Evolutionary conservation across 768 basidiomycete species (phyloP).

Genomic region (Auriculariales sp.): DNA sequence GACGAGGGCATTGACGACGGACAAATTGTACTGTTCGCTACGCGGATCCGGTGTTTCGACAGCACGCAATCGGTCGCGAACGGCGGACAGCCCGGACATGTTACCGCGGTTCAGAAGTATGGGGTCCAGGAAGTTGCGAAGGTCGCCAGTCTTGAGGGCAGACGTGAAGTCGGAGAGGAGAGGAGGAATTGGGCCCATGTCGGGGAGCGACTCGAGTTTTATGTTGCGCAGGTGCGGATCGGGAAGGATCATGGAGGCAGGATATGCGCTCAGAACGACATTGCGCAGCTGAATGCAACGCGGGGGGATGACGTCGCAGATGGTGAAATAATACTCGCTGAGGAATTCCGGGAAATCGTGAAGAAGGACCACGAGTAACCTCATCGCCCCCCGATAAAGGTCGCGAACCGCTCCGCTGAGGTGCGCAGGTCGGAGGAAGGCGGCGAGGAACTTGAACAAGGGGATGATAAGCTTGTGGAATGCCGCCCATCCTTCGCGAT

Average conservation of each 20-base stretch:
- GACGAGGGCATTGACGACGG: slow-evolving; percentile 85
- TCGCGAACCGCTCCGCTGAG: slow-evolving; percentile 69
- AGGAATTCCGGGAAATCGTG: slow-evolving; percentile 99
- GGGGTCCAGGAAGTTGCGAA: slow-evolving; percentile 70
- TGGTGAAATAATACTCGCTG: slow-evolving; percentile 89
- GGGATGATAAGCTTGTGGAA: slow-evolving; percentile 91
- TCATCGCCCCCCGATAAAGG: slow-evolving; percentile 79
- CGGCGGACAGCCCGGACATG: slow-evolving; percentile 54
- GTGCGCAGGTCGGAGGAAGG: slow-evolving; percentile 75
- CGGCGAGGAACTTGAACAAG: slow-evolving; percentile 86
- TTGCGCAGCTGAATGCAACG: slow-evolving; percentile 94
- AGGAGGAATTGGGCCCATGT: slow-evolving; percentile 86
- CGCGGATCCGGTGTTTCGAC: slow-evolving; percentile 26
- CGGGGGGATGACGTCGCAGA: slow-evolving; percentile 85
- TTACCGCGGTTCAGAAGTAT: slow-evolving; percentile 66
- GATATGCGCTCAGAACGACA: slow-evolving; percentile 92
- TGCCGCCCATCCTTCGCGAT: slow-evolving; percentile 90
- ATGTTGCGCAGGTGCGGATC: slow-evolving; percentile 71
- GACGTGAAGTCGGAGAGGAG: slow-evolving; percentile 85
- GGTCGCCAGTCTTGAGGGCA: slow-evolving; percentile 64
- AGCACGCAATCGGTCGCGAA: slow-evolving; percentile 63
- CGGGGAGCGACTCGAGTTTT: slow-evolving; percentile 62
- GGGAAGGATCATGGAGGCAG: slow-evolving; percentile 62
- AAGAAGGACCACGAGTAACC: slow-evolving; percentile 84
- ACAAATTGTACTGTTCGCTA: slow-evolving; percentile 64